These are phyloP conservation scores for Chamaecrista fasciculata DNA, from an alignment of 306 rosid species.

Conservation along the genomic window DNA sequence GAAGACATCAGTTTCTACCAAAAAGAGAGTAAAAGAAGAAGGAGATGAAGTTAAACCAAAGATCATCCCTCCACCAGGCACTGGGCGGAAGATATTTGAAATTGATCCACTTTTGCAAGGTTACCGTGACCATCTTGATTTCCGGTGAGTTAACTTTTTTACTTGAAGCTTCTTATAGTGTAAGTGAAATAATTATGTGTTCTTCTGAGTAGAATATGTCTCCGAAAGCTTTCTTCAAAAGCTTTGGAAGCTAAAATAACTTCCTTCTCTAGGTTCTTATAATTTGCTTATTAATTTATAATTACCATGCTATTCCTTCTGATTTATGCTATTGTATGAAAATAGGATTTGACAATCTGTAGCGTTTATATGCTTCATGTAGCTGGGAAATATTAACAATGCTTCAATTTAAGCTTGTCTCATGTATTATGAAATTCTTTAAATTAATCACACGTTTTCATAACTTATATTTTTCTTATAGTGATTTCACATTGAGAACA, in stretches of 20 bases:
- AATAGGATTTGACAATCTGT: constrained; percentile 2
- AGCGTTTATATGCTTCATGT: constrained; percentile 3
- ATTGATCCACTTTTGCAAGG: constrained; percentile 61
- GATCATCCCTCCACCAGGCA: constrained; percentile 72
- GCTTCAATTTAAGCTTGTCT: constrained; percentile 8
- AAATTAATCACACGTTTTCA: neutral
- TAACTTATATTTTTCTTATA: neutral
- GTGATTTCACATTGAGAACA: constrained; percentile 11
- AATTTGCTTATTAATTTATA: neutral
- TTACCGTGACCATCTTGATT: constrained; percentile 70
- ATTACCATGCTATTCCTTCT: constrained; percentile 8
- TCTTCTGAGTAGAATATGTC: constrained; percentile 18
- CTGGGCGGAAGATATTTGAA: constrained; percentile 78
- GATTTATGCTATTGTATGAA: neutral
- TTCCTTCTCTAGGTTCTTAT: constrained; percentile 1
- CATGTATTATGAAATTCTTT: constrained; percentile 16
- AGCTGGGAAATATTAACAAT: constrained; percentile 2
- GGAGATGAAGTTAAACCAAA: constrained; percentile 35
- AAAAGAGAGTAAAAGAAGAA: constrained; percentile 28
- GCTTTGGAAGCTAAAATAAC: neutral
- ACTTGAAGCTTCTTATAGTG: neutral
- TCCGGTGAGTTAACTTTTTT: constrained; percentile 66
- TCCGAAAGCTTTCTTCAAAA: too few species aligned
- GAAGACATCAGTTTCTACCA: constrained; percentile 37
- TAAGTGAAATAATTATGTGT: constrained; percentile 3